Percentiles rank a stretch among this genome's conserved stretches.
Evolutionary conservation across 2,329 filamentous ascomycete genomes (phyloP).

Genomic region (Calonectria hongkongensis): DNA sequence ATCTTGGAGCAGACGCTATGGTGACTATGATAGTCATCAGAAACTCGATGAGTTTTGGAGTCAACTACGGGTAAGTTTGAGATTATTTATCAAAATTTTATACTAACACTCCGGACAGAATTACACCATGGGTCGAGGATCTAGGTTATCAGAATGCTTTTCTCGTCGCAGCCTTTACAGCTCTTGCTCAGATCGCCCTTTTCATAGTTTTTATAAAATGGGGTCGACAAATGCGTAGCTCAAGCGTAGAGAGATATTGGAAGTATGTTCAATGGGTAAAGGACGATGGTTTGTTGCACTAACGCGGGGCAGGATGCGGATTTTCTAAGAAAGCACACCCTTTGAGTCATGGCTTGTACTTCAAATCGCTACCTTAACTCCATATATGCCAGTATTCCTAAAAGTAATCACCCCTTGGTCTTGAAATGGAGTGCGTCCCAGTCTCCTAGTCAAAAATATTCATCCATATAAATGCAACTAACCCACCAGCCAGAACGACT

Average conservation of each 20-base stretch:
- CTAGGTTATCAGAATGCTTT: conserved; percentile 41
- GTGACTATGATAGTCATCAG: conserved; percentile 62
- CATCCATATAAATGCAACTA: conserved; percentile 72
- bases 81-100: neutral
- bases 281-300: conserved; percentile 2
- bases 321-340: neutral
- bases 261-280: conserved; percentile 15
- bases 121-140: conserved; percentile 38
- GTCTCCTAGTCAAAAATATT: conserved; percentile 56
- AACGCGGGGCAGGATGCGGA: neutral
- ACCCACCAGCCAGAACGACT: conserved; percentile 62
- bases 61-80: conserved; percentile 50
- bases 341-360: neutral
- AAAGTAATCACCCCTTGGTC: neutral
- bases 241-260: conserved; percentile 4
- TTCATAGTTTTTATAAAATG: conserved; percentile 7
- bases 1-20: conserved; percentile 60
- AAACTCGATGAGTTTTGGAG: conserved; percentile 59
- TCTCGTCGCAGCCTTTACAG: conserved; percentile 28
- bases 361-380: neutral
- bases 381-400: neutral
- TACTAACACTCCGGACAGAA: neutral
- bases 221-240: conserved; percentile 13
- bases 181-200: neutral
- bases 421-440: neutral